Conservation (phyloP, 192 early-diverging fungal species). For the Cetraspora pellucida region DNA sequence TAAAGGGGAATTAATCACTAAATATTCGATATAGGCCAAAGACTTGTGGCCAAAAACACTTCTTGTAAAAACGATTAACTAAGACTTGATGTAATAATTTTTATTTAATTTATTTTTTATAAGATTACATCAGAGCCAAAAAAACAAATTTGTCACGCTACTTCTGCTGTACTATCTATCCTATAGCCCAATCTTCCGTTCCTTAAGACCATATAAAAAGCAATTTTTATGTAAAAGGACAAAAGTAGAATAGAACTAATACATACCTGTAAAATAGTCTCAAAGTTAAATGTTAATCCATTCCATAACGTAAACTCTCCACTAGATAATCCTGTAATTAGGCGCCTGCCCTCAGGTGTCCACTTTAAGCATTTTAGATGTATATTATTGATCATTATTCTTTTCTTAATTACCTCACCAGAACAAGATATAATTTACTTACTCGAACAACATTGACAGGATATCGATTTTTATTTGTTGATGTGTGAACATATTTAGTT, state of each 20-base stretch:
- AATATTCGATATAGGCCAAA: too few species aligned
- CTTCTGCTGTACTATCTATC: too few species aligned
- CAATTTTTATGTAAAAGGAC: constrained; percentile 21
- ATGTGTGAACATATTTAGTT: constrained; percentile 87
- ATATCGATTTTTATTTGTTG: constrained; percentile 90
- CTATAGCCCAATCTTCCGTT: too few species aligned
- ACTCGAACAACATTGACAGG: constrained; percentile 89
- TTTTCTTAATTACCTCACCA: too few species aligned
- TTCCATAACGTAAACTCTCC: constrained; percentile 99
- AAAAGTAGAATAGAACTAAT: background rate
- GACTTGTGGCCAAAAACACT: too few species aligned
- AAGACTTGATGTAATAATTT: too few species aligned
- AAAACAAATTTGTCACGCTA: too few species aligned
- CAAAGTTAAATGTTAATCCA: constrained; percentile 97
- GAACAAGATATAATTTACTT: constrained; percentile 28
- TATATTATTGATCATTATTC: background rate
- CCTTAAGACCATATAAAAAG: background rate
- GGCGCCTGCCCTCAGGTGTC: constrained; percentile 93
- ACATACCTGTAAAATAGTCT: constrained; percentile 86
- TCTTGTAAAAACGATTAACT: too few species aligned
- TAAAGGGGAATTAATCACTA: too few species aligned
- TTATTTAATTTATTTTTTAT: too few species aligned
- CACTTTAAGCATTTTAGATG: constrained; percentile 53
- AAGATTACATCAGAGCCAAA: too few species aligned
- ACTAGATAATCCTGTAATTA: constrained; percentile 90